These are phyloP conservation scores for Phaeosphaeria sp. DNA, from an alignment of 2,329 filamentous ascomycete species.

Conservation along the genomic window DNA sequence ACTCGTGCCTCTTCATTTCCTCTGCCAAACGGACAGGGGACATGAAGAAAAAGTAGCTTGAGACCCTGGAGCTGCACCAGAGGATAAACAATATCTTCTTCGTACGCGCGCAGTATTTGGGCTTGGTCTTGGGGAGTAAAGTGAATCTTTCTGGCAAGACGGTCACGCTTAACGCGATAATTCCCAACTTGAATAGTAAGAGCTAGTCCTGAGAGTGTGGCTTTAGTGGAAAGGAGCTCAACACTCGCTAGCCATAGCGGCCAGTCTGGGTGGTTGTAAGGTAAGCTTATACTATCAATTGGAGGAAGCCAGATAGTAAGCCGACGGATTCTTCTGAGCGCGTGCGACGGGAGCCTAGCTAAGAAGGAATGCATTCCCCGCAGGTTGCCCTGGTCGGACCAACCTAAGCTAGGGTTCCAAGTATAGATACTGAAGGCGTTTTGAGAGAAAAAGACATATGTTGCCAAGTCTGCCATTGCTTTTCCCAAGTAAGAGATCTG, in stretches of 20 bases:
- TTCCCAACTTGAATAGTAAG: neutral
- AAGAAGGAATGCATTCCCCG: neutral
- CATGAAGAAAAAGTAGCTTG: neutral
- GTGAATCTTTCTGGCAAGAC: too few relatives aligned
- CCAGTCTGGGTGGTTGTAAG: neutral
- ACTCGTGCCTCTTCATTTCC: neutral
- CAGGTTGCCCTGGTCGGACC: neutral
- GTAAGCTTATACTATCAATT: neutral
- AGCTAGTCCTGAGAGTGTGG: neutral
- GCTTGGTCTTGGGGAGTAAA: too few relatives aligned
- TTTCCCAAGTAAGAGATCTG: neutral
- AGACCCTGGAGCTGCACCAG: neutral
- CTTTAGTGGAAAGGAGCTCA: neutral
- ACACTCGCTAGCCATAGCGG: neutral
- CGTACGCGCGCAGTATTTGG: neutral
- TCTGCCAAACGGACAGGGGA: conserved; percentile 1
- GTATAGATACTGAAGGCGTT: conserved; percentile 2
- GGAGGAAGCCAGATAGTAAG: neutral
- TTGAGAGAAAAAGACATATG: neutral
- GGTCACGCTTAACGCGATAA: neutral
- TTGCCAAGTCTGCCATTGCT: neutral
- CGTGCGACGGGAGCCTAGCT: neutral
- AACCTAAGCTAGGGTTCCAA: neutral
- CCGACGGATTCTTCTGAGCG: neutral
- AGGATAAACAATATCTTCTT: neutral